Conservation (phyloP, 2,329 filamentous ascomycete genomes). For the Fusarium ramigenum region DNA sequence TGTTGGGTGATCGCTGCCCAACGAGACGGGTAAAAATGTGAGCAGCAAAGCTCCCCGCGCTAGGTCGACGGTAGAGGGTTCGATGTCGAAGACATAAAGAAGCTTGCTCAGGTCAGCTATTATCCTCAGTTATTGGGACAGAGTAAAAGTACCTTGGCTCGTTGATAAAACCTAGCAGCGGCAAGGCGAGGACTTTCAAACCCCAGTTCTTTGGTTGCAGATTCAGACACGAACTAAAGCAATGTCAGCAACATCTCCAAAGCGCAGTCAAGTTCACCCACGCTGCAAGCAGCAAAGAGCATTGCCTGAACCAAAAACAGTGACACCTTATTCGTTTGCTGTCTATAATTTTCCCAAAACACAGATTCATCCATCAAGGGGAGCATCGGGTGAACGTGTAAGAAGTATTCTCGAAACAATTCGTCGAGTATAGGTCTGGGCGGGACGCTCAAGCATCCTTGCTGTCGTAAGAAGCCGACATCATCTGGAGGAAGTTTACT, state of each 20-base stretch:
- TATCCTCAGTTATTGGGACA: accelerated
- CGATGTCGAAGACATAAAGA: neutral
- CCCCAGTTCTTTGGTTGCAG: neutral
- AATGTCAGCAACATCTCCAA: neutral
- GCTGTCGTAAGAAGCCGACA: neutral
- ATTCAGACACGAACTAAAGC: neutral
- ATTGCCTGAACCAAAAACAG: neutral
- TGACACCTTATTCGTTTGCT: neutral
- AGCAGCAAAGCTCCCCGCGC: neutral
- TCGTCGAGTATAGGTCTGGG: neutral
- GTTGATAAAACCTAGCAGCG: neutral
- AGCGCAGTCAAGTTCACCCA: neutral
- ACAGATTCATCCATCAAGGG: neutral
- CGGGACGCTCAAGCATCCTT: neutral
- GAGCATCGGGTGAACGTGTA: neutral
- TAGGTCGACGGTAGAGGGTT: neutral
- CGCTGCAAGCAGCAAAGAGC: neutral
- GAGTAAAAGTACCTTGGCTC: neutral
- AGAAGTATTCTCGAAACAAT: neutral
- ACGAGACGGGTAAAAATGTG: neutral
- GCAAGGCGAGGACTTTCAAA: neutral
- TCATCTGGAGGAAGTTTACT: neutral
- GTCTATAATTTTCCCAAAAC: neutral
- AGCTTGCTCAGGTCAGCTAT: neutral
- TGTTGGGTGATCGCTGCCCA: neutral